Conservation (phyloP, 352 stramenopile species). For the Globisporangium lucens region DNA sequence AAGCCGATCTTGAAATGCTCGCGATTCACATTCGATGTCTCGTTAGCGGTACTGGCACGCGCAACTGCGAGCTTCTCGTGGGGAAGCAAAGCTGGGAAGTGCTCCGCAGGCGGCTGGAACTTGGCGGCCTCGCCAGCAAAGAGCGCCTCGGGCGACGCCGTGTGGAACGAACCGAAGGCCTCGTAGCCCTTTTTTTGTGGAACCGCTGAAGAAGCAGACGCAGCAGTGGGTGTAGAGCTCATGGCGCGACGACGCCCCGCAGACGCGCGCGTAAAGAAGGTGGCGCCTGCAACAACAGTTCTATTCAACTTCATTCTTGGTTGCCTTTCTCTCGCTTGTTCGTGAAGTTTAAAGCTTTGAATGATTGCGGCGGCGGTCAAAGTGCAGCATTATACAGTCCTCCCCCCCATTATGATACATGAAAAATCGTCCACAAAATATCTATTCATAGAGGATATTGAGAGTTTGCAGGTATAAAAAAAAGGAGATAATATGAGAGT, state of each 20-base stretch:
- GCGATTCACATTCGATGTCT: constrained; percentile 22
- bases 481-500: too few species aligned
- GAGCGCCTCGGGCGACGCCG: constrained; percentile 47
- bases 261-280: background rate
- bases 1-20: constrained; percentile 57
- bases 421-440: too few species aligned
- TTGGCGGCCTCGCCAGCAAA: constrained; percentile 30
- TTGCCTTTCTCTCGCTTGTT: too few species aligned
- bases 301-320: too few species aligned
- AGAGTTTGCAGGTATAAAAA: too few species aligned
- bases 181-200: constrained; percentile 37
- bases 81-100: constrained; percentile 21
- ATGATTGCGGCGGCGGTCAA: too few species aligned
- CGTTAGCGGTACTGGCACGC: background rate
- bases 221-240: background rate
- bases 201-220: background rate
- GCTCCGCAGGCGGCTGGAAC: constrained; percentile 11
- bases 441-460: too few species aligned
- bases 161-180: constrained; percentile 79
- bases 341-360: too few species aligned
- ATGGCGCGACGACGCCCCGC: constrained; percentile 1
- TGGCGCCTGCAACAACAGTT: background rate
- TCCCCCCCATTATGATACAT: too few species aligned
- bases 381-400: too few species aligned
- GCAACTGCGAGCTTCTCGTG: background rate